Conservation (phyloP, 2,329 filamentous ascomycete genomes). For the Diaporthe citri region DNA sequence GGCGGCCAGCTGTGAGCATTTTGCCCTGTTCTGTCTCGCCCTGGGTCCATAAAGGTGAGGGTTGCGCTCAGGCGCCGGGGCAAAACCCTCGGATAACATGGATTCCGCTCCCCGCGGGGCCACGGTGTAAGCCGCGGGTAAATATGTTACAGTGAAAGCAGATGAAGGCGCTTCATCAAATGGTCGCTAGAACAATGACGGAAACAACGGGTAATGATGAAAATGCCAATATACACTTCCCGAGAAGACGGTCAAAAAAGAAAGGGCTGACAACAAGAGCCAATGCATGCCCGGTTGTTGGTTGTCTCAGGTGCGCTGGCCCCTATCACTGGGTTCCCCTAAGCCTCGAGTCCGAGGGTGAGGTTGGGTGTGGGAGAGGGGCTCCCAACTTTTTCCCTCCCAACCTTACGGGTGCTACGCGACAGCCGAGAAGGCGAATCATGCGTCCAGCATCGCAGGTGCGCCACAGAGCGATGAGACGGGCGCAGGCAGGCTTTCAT, state of each 20-base stretch:
- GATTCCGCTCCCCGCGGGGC: constrained; percentile 10
- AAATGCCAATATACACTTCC: neutral
- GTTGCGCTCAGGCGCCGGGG: constrained; percentile 70
- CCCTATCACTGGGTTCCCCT: constrained; percentile 17
- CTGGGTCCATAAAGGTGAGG: constrained; percentile 66
- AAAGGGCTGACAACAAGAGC: neutral
- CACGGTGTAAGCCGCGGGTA: neutral
- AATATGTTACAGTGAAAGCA: neutral
- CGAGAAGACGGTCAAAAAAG: neutral
- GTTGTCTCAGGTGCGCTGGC: constrained; percentile 19
- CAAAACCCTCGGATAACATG: constrained; percentile 34
- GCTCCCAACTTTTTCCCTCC: neutral
- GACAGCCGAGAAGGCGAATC: constrained; percentile 28
- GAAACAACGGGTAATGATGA: neutral
- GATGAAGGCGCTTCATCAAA: neutral
- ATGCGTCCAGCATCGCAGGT: constrained; percentile 29
- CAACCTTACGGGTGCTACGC: constrained; percentile 34
- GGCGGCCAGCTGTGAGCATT: constrained; percentile 61
- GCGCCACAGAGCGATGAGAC: constrained; percentile 36
- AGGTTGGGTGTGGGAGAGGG: neutral
- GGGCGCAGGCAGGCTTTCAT: constrained; percentile 31
- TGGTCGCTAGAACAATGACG: neutral
- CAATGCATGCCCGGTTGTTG: neutral
- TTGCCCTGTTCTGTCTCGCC: constrained; percentile 55
- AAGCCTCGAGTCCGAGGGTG: constrained; percentile 23